Conservation (phyloP, 2,329 filamentous ascomycete species). For the Thermoascus crustaceus region DNA sequence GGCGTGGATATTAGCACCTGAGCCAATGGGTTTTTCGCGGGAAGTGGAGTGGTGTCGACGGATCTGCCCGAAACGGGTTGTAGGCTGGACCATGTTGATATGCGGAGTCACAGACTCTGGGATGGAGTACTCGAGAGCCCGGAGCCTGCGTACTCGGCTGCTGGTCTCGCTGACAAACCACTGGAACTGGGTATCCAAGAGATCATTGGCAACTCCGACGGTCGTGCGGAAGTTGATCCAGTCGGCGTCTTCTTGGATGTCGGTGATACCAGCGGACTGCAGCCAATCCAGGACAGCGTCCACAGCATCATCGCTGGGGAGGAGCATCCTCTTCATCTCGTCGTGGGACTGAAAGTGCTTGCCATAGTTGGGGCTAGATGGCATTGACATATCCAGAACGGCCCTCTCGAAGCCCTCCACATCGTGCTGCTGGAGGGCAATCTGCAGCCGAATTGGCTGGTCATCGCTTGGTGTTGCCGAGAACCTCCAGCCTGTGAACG, state of each 20-base stretch:
- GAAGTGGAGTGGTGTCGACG: conserved; percentile 19
- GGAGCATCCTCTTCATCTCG: conserved; percentile 43
- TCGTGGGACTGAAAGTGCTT: conserved; percentile 40
- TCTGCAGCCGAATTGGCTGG: conserved; percentile 24
- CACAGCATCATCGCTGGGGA: conserved; percentile 34
- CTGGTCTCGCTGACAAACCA: conserved; percentile 26
- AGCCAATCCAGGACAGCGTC: conserved; percentile 42
- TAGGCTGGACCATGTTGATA: conserved; percentile 35
- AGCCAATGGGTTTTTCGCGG: conserved; percentile 13
- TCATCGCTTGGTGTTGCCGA: conserved; percentile 17
- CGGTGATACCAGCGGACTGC: conserved; percentile 27
- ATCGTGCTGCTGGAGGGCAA: conserved; percentile 30
- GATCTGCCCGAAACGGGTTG: conserved; percentile 34
- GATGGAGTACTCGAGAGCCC: conserved; percentile 35
- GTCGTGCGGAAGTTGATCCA: conserved; percentile 32
- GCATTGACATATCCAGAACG: conserved; percentile 44
- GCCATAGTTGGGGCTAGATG: conserved; percentile 41
- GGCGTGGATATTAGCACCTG: conserved; percentile 14
- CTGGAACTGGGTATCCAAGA: conserved; percentile 33
- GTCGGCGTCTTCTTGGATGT: conserved; percentile 29
- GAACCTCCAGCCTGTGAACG: conserved; percentile 23
- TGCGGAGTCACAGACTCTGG: conserved; percentile 26
- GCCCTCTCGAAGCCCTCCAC: conserved; percentile 36
- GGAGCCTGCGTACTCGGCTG: conserved; percentile 23
- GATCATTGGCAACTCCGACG: conserved; percentile 27